phyloP scores from a whole-genome alignment of 108 stramenopile genomes.

The Pseudonitzschia pungens region DNA sequence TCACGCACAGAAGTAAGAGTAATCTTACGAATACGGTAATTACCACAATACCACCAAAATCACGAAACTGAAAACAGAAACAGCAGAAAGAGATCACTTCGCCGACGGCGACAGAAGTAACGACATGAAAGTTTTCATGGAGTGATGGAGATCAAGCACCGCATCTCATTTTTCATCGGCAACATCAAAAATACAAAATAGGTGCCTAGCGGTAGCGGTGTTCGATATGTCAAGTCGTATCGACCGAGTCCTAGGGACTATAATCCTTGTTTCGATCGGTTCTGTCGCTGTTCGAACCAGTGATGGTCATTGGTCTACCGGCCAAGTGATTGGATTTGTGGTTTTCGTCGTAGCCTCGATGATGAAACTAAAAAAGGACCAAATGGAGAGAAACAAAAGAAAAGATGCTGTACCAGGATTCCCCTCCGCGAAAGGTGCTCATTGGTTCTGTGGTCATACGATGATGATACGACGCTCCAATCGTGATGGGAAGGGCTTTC shows the following conservation, averaged over 20 bases:
- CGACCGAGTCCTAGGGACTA: not conserved
- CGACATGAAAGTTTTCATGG: too few relatives aligned
- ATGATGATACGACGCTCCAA: not conserved
- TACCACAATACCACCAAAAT: too few relatives aligned
- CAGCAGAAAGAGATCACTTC: too few relatives aligned
- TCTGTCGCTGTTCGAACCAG: not conserved
- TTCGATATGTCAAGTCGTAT: not conserved
- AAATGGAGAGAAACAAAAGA: not conserved
- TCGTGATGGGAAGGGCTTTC: not conserved
- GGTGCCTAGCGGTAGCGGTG: too few relatives aligned
- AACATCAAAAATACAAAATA: too few relatives aligned
- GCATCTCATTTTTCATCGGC: too few relatives aligned
- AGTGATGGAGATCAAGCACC: too few relatives aligned
- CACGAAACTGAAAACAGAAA: too few relatives aligned
- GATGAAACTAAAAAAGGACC: not conserved
- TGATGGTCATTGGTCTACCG: not conserved
- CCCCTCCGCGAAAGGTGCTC: slow-evolving; percentile 9
- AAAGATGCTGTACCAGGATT: not conserved
- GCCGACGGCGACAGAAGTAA: too few relatives aligned
- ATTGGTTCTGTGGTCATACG: slow-evolving; percentile 11
- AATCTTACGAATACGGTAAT: too few relatives aligned
- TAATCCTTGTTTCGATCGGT: not conserved
- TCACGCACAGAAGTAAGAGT: too few relatives aligned
- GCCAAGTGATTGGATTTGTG: not conserved
- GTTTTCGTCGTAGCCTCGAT: not conserved